Evolutionary conservation across 495 filamentous ascomycete species (phyloP).

Genomic region (Patellaria atrata): DNA sequence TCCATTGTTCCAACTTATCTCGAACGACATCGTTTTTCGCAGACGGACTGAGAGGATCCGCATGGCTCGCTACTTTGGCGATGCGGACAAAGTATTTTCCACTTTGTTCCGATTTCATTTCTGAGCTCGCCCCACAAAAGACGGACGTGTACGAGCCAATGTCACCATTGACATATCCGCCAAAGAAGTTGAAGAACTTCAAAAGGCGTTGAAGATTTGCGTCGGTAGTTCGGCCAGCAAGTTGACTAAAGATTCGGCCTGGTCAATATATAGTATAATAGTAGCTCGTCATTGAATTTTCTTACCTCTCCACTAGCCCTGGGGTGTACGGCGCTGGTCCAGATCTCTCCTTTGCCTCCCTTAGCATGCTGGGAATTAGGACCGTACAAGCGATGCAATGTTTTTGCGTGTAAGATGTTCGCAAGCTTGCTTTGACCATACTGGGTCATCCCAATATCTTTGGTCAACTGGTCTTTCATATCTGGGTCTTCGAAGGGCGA

Average conservation of each 20-base stretch:
- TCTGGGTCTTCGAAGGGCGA: no score
- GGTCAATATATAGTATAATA: slow-evolving; percentile 19
- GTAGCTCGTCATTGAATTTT: slow-evolving; percentile 6
- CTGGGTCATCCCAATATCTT: no score
- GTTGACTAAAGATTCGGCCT: slow-evolving; percentile 6
- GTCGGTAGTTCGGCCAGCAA: no score
- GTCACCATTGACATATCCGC: slow-evolving; percentile 17
- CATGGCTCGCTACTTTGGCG: slow-evolving; percentile 24
- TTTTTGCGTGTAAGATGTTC: no score
- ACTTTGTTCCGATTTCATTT: slow-evolving; percentile 28
- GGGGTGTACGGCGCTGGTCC: slow-evolving; percentile 31
- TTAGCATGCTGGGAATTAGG: slow-evolving; percentile 22
- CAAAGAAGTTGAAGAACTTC: no score
- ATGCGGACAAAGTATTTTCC: slow-evolving; percentile 23
- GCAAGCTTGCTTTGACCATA: no score
- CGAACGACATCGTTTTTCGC: slow-evolving; percentile 20
- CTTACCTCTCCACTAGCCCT: slow-evolving; percentile 20
- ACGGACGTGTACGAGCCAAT: slow-evolving; percentile 29
- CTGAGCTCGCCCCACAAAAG: slow-evolving; percentile 30
- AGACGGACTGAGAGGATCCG: no score
- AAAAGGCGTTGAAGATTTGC: no score
- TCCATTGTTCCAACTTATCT: slow-evolving; percentile 5
- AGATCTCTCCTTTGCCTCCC: slow-evolving; percentile 27
- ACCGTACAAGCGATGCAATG: slow-evolving; percentile 25
- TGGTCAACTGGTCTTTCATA: no score